Conservation (phyloP, 805 yeast species). For the Ascoidea asiatica region DNA sequence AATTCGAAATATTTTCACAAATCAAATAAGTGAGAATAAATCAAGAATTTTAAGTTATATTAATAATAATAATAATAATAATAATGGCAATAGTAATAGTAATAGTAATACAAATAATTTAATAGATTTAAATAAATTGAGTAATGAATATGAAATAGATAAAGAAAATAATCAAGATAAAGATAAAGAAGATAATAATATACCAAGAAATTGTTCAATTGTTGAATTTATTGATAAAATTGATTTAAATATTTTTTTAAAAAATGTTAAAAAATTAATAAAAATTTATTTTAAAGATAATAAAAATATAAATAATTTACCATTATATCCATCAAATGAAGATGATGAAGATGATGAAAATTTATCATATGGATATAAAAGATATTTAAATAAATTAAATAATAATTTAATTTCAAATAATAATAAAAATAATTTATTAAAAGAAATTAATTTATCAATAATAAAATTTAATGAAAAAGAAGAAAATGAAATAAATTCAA, state of each 20-base stretch:
- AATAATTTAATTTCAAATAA: slow-evolving; percentile 29
- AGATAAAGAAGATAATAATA: slow-evolving; percentile 22
- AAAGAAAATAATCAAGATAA: slow-evolving; percentile 16
- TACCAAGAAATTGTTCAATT: slow-evolving; percentile 66
- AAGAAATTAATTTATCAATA: slow-evolving; percentile 47
- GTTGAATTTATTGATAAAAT: slow-evolving; percentile 64
- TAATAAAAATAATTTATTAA: slow-evolving; percentile 32
- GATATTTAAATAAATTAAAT: slow-evolving; percentile 17
- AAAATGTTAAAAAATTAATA: slow-evolving; percentile 41
- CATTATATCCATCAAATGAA: slow-evolving; percentile 27
- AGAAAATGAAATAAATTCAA: slow-evolving; percentile 39
- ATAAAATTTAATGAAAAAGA: slow-evolving; percentile 60
- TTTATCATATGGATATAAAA: slow-evolving; percentile 14
- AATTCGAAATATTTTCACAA: slow-evolving; percentile 7
- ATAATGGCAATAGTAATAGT: slow-evolving; percentile 24
- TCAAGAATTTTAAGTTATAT: slow-evolving; percentile 3
- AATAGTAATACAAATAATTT: slow-evolving; percentile 30
- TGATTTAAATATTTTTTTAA: slow-evolving; percentile 49
- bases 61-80: slow-evolving; percentile 27
- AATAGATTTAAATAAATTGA: slow-evolving; percentile 41
- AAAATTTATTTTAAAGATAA: slow-evolving; percentile 5
- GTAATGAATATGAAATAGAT: slow-evolving; percentile 37
- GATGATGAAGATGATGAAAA: slow-evolving; percentile 18
- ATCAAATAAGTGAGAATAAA: not conserved
- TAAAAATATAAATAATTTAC: slow-evolving; percentile 14